Percentiles rank a stretch among this genome's conserved stretches.
Evolutionary conservation across 1,284 basidiomycete genomes (phyloP).

Genomic region (Marasmius sp.): DNA sequence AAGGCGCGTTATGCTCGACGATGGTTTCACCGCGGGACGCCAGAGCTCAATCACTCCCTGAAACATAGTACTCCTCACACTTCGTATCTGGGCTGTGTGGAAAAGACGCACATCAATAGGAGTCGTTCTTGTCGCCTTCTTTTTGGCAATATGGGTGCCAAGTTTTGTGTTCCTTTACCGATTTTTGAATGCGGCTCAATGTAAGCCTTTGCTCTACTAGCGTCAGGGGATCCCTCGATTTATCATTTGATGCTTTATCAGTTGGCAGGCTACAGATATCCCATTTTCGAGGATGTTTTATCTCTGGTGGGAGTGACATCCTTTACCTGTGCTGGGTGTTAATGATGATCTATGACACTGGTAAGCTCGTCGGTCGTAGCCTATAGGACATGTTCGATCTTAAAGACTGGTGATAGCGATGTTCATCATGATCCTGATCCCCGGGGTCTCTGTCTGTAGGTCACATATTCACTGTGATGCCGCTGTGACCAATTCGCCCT

Average conservation of each 20-base stretch:
- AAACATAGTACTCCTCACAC: neutral
- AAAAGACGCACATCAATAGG: neutral
- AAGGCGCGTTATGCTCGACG: neutral
- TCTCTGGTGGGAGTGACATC: neutral
- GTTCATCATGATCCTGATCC: neutral
- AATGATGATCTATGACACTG: neutral
- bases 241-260: neutral
- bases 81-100: neutral
- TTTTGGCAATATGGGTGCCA: neutral
- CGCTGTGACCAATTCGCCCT: neutral
- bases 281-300: neutral
- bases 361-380: neutral
- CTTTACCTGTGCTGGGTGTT: neutral
- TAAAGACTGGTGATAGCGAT: neutral
- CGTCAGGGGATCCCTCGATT: neutral
- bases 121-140: neutral
- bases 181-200: neutral
- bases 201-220: neutral
- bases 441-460: neutral
- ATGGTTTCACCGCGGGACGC: no score
- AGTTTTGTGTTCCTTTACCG: neutral
- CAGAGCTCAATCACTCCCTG: neutral
- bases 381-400: neutral
- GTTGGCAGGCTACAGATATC: neutral
- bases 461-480: neutral